phyloP scores from a whole-genome alignment of 2,329 filamentous ascomycete species.

The Botrytis tulipae region DNA sequence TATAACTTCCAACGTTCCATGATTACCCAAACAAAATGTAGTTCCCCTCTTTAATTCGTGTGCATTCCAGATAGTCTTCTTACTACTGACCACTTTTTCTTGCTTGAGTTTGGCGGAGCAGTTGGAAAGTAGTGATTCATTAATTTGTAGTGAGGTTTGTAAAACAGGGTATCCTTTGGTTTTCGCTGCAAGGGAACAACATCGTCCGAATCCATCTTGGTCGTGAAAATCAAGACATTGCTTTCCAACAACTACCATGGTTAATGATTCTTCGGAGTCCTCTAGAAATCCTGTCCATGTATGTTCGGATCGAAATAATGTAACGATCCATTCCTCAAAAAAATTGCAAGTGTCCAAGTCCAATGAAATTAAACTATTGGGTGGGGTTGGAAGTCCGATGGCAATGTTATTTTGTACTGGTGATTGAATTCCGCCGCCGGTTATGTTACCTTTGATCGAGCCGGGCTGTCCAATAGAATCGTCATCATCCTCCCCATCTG shows the following conservation, averaged over 20 bases:
- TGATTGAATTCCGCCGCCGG: background rate
- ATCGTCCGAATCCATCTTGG: constrained; percentile 14
- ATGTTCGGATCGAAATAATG: constrained; percentile 9
- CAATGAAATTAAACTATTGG: background rate
- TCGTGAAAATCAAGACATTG: constrained; percentile 24
- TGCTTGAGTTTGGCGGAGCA: background rate
- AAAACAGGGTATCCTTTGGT: background rate
- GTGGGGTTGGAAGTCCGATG: background rate
- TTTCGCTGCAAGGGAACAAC: background rate
- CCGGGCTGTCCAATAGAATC: background rate
- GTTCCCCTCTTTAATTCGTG: background rate
- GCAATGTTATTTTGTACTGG: background rate
- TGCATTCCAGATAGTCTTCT: constrained; percentile 5
- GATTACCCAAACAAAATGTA: background rate
- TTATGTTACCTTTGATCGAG: no score
- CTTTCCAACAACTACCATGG: constrained; percentile 22
- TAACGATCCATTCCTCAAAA: constrained; percentile 15
- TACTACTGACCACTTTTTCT: background rate
- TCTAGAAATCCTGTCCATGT: constrained; percentile 23
- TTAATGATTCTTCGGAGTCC: constrained; percentile 23
- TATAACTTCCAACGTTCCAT: constrained; percentile 1
- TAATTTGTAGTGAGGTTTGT: constrained; percentile 9
- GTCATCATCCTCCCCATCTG: constrained; percentile 21
- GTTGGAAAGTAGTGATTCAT: constrained; percentile 9
- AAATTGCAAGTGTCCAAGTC: background rate